These are phyloP conservation scores for Harringtonia aguacate DNA, from an alignment of 2,329 filamentous ascomycete species.

Conservation along the genomic window DNA sequence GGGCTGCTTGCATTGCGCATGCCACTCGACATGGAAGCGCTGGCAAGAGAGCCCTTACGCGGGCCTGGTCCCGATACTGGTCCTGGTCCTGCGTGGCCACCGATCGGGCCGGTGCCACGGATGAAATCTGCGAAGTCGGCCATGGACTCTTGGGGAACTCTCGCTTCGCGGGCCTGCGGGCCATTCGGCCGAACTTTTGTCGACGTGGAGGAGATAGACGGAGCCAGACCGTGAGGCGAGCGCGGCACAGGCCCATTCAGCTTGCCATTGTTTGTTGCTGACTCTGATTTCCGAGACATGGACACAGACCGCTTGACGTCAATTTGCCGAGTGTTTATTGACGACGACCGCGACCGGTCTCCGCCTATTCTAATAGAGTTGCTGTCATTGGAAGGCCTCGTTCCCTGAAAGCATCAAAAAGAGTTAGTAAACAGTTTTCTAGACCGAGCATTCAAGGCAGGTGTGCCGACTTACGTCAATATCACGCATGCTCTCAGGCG, in stretches of 20 bases:
- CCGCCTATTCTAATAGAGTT: constrained; percentile 30
- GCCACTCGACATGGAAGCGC: constrained; percentile 6
- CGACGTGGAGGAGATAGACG: constrained; percentile 11
- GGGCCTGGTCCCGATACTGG: neutral
- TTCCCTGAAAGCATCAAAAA: constrained; percentile 19
- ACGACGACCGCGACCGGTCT: constrained; percentile 38
- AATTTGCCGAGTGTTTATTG: constrained; percentile 22
- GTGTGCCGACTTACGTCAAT: constrained; percentile 50
- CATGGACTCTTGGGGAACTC: constrained; percentile 58
- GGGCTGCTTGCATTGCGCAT: constrained; percentile 25
- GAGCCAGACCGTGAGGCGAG: constrained; percentile 17
- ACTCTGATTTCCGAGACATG: constrained; percentile 19
- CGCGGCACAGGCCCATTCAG: constrained; percentile 9
- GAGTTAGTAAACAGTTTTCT: neutral
- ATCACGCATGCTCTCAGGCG: constrained; percentile 67
- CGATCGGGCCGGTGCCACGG: constrained; percentile 67
- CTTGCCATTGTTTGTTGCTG: constrained; percentile 11
- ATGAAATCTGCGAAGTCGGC: constrained; percentile 86
- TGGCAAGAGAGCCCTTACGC: constrained; percentile 6
- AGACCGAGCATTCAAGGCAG: constrained; percentile 5
- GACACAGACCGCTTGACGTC: constrained; percentile 24
- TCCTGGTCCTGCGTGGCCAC: constrained; percentile 10
- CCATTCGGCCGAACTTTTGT: constrained; percentile 20
- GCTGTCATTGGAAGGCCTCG: constrained; percentile 25
- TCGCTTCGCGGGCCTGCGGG: constrained; percentile 57